Conservation (phyloP, 169 alveolate genomes). For the Eimeria mitis region DNA sequence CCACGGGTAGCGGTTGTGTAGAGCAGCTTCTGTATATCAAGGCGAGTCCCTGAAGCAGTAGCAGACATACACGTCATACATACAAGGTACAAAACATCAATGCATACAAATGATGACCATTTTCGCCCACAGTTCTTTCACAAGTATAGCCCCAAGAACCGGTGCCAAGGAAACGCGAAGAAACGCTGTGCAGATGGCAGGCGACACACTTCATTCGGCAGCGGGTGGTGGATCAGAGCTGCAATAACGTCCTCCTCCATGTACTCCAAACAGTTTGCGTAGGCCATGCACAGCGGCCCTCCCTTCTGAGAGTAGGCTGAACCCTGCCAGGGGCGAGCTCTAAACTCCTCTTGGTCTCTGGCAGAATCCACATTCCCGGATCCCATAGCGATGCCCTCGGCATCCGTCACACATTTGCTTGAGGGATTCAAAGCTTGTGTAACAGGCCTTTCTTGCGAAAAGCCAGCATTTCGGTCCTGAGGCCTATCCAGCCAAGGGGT, state of each 20-base stretch:
- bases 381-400: neutral
- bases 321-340: constrained; percentile 38
- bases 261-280: neutral
- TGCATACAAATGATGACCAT: neutral
- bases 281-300: constrained; percentile 52
- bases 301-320: constrained; percentile 5
- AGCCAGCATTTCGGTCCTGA: neutral
- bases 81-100: neutral
- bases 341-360: constrained; percentile 9
- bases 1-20: constrained; percentile 34
- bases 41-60: constrained; percentile 15
- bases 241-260: constrained; percentile 57
- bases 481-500: constrained; percentile 64
- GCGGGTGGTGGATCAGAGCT: constrained; percentile 51
- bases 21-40: constrained; percentile 48
- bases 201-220: constrained; percentile 51
- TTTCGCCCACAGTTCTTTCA: neutral
- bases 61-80: neutral
- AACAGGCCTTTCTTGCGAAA: neutral
- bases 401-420: neutral
- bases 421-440: neutral
- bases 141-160: neutral
- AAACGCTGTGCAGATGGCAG: neutral
- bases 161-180: neutral
- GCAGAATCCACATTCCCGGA: neutral